Percentiles rank a stretch among this genome's conserved stretches.
These are phyloP conservation scores for Xylaria palmicola DNA, from an alignment of 495 filamentous ascomycete genomes.

Conservation along the genomic window DNA sequence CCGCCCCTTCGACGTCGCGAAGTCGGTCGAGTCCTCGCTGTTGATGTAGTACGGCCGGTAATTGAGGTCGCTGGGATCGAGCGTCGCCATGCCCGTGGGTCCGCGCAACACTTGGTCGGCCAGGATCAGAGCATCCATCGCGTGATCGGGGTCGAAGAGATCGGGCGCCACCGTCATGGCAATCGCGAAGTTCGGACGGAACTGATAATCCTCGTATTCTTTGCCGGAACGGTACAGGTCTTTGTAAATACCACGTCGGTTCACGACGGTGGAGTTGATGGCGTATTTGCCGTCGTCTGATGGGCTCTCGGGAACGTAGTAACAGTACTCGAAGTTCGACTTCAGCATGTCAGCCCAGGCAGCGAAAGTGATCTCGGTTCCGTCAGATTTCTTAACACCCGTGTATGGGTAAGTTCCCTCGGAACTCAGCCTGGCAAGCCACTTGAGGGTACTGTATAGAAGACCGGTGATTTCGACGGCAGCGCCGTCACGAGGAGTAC, in stretches of 20 bases:
- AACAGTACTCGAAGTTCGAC: constrained; percentile 83
- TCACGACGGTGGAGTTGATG: constrained; percentile 73
- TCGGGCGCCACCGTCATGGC: constrained; percentile 92
- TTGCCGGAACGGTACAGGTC: constrained; percentile 90
- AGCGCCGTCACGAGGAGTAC: constrained; percentile 92
- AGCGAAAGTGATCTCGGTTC: constrained; percentile 63
- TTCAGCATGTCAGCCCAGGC: constrained; percentile 84
- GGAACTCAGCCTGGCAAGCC: constrained; percentile 67
- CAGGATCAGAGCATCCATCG: constrained; percentile 71
- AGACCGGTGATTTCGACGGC: constrained; percentile 93
- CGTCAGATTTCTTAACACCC: constrained; percentile 64
- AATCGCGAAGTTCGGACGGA: constrained; percentile 91
- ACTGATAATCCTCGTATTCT: constrained; percentile 96
- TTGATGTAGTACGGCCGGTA: constrained; percentile 95
- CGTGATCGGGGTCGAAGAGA: constrained; percentile 76
- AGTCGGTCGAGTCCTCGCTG: constrained; percentile 85
- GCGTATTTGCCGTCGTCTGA: constrained; percentile 73
- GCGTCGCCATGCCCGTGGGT: constrained; percentile 91
- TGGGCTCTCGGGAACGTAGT: constrained; percentile 71
- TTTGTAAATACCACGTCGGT: constrained; percentile 95
- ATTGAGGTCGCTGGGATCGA: constrained; percentile 87
- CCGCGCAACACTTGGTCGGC: constrained; percentile 79
- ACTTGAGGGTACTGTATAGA: constrained; percentile 81
- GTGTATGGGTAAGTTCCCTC: constrained; percentile 67
- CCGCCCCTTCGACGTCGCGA: constrained; percentile 84